Evolutionary conservation across 345 rosid genomes (phyloP), one percentile per base, ranked within the genome.

Genomic region (Luvunga scandens): DNA sequence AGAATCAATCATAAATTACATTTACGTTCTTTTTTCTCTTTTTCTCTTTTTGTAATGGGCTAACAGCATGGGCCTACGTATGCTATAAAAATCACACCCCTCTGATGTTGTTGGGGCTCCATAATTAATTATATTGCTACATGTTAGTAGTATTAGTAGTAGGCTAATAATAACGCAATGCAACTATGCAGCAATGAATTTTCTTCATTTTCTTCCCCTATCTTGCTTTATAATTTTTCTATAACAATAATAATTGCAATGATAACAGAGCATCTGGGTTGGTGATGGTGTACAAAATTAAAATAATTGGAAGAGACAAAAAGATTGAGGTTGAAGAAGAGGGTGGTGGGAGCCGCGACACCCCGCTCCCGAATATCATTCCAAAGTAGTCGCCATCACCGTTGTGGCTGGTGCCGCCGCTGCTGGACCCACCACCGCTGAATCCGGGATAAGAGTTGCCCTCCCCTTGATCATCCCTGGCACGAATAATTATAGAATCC

Each of bases 321-420:
- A 83, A 30, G 59, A 85, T 42, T 22, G 86, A 81, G 63, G 83
- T 30, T 6, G 64, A 39, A 22, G 86, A 64, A 19, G 75, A 1
- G 36, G 81, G 69, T 50, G 88, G 81, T 27, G 65, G 64, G 34
- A 69, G 73, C 22, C 85, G 80, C 30, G 87, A 74, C 0, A 75
- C 85, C n/a, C 81, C 88, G 74, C 88, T 84, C 81, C 94, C 90
- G 8, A 96, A 96, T 84, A 85, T 91, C 92, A 89, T 89, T 72
- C 94, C 88, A 78, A 94, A 89, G 78, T 28, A 77, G 81, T 85
- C 86, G 1, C 77, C 89, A 31, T 81, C 88, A 1, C 70, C 81
- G 25, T 45, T 67, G 7, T 77, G 68, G 76, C 72, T 77, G 83
- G 62, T 66, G 79, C 86, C 79, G n/a, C 85, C 77, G 45, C 86